phyloP scores from a whole-genome alignment of 495 filamentous ascomycete genomes.

The Tuber borchii region DNA sequence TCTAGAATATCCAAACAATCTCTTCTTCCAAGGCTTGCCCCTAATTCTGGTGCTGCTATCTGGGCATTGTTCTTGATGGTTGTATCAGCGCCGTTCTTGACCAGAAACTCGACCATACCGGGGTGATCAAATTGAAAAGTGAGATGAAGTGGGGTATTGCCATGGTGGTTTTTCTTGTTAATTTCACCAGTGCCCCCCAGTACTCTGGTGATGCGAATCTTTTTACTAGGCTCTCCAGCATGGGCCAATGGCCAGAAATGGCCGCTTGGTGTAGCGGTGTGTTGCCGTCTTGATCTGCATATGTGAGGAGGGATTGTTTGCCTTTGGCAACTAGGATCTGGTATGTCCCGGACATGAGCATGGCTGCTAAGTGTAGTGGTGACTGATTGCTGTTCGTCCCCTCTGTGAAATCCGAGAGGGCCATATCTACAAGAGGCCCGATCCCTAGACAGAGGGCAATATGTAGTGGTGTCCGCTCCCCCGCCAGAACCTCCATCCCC shows the following conservation, averaged over 20 bases:
- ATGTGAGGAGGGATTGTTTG: not conserved
- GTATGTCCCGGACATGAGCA: not conserved
- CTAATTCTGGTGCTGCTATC: constrained; percentile 49
- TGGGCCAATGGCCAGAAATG: not conserved
- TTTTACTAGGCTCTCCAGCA: not conserved
- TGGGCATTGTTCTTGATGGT: constrained; percentile 16
- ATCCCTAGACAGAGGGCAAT: not conserved
- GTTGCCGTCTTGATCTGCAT: not conserved
- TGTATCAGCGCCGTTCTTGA: not conserved
- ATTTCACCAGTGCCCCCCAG: not conserved
- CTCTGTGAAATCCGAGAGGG: not conserved
- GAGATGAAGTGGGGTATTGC: not conserved
- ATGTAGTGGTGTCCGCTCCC: not conserved
- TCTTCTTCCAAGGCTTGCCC: constrained; percentile 66
- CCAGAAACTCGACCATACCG: not conserved
- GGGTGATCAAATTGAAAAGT: not conserved
- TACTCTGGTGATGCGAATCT: not conserved
- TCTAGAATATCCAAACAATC: constrained; percentile 49
- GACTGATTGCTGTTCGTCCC: not conserved
- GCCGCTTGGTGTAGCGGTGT: not conserved
- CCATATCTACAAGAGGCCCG: not conserved
- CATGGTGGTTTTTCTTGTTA: not conserved
- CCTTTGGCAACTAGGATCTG: not conserved
- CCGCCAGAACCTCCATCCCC: not conserved
- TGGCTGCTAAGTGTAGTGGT: not conserved